These are phyloP conservation scores for Globisporangium solare DNA, from an alignment of 352 stramenopile species.

Conservation along the genomic window DNA sequence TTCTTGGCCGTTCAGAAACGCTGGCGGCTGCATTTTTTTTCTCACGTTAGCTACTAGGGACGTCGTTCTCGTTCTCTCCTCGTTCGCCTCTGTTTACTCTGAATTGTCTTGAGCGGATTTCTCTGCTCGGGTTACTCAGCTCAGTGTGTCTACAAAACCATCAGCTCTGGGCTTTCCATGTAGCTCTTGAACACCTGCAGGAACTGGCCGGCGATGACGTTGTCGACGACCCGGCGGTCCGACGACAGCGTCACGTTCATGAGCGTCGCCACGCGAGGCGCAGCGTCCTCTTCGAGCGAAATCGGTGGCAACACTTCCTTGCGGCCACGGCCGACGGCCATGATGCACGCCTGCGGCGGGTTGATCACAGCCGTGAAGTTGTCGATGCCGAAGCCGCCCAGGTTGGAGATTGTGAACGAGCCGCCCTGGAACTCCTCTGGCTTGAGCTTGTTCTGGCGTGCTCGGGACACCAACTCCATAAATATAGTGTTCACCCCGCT, in stretches of 20 bases:
- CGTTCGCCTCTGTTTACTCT: no score
- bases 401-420: slow-evolving; percentile 99
- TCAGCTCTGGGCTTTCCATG: slow-evolving; percentile 93
- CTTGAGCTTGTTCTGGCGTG: slow-evolving; percentile 95
- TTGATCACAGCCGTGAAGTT: slow-evolving; percentile 99
- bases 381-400: slow-evolving; percentile 97
- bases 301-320: slow-evolving; percentile 77
- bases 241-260: slow-evolving; percentile 96
- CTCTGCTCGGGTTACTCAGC: neutral
- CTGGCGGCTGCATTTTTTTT: no score
- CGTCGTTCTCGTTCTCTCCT: no score
- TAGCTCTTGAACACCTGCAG: slow-evolving; percentile 95
- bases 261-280: slow-evolving; percentile 88
- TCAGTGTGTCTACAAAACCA: slow-evolving; percentile 45
- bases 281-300: slow-evolving; percentile 52
- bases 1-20: no score
- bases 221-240: slow-evolving; percentile 97
- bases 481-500: slow-evolving; percentile 94
- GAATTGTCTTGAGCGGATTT: neutral
- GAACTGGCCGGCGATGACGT: slow-evolving; percentile 95
- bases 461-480: slow-evolving; percentile 95
- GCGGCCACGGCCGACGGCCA: slow-evolving; percentile 94
- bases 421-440: slow-evolving; percentile 99
- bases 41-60: no score
- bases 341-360: slow-evolving; percentile 97